These are phyloP conservation scores for Phytophthora quininea DNA, from an alignment of 352 stramenopile genomes.

Conservation along the genomic window DNA sequence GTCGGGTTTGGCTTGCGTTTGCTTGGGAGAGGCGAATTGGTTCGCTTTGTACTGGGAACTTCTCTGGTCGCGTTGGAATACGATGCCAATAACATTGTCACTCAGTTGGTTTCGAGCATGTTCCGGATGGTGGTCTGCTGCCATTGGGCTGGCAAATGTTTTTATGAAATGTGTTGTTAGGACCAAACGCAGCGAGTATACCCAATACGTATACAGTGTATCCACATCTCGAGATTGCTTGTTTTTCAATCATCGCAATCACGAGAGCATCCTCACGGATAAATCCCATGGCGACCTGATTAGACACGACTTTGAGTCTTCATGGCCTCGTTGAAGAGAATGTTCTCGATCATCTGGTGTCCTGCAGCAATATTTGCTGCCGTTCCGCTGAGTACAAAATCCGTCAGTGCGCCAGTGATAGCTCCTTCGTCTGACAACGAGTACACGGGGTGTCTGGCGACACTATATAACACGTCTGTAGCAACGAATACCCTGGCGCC, in stretches of 20 bases:
- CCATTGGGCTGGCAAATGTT: too few relatives aligned
- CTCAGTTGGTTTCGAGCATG: too few relatives aligned
- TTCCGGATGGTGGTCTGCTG: too few relatives aligned
- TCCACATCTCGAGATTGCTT: background rate
- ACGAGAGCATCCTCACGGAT: background rate
- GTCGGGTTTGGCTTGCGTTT: too few relatives aligned
- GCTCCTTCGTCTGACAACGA: constrained; percentile 31
- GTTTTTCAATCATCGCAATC: background rate
- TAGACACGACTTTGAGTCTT: constrained; percentile 30
- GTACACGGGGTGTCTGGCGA: constrained; percentile 46
- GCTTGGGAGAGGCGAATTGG: too few relatives aligned
- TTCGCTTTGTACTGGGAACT: too few relatives aligned
- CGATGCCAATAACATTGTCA: too few relatives aligned
- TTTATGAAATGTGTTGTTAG: too few relatives aligned
- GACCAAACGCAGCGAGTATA: too few relatives aligned
- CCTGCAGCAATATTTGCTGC: constrained; percentile 42
- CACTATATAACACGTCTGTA: constrained; percentile 67
- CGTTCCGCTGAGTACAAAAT: constrained; percentile 48
- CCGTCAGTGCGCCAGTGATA: constrained; percentile 37
- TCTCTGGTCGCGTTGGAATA: too few relatives aligned
- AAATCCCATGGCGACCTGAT: too few relatives aligned
- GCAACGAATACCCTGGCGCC: constrained; percentile 34
- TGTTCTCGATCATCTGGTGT: constrained; percentile 62
- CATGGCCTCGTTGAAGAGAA: constrained; percentile 50
- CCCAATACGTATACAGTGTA: background rate